Conservation (phyloP, 1,284 basidiomycete species). For the Abortiporus biennis region DNA sequence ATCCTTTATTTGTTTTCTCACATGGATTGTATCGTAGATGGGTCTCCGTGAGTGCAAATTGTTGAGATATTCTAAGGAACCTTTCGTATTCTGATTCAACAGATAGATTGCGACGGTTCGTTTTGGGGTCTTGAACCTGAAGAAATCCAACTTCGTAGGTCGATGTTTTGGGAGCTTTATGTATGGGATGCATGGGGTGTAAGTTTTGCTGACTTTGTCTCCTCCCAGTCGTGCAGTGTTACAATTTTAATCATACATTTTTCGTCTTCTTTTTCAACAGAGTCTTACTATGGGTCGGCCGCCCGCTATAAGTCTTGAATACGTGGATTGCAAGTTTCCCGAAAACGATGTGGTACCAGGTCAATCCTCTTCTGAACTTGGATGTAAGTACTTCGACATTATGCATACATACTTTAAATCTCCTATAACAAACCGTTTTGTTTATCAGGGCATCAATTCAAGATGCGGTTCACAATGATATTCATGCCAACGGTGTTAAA, state of each 20-base stretch:
- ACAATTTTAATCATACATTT: no score
- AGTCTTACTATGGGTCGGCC: slow-evolving; percentile 15
- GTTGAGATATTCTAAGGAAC: no score
- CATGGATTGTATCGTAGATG: slow-evolving; percentile 30
- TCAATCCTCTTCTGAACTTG: no score
- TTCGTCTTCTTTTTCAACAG: no score
- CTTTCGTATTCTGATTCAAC: no score
- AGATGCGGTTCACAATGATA: slow-evolving; percentile 38
- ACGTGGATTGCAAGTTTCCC: slow-evolving; percentile 45
- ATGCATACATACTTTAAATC: background rate
- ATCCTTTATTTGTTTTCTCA: background rate
- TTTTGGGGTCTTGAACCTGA: slow-evolving; percentile 41
- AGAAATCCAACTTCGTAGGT: slow-evolving; percentile 42
- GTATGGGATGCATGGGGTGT: slow-evolving; percentile 45
- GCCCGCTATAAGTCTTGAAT: slow-evolving; percentile 35
- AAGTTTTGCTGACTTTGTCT: no score
- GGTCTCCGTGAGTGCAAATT: slow-evolving; percentile 40
- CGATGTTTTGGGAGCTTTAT: slow-evolving; percentile 52
- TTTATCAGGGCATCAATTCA: slow-evolving; percentile 42
- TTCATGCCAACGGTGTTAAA: slow-evolving; percentile 38
- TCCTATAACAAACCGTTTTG: no score
- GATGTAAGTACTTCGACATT: no score
- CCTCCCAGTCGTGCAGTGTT: no score
- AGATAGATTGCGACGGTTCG: slow-evolving; percentile 47
- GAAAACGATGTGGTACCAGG: slow-evolving; percentile 36